These are phyloP conservation scores for Castanea sativa DNA, from an alignment of 306 rosid species.

Conservation along the genomic window DNA sequence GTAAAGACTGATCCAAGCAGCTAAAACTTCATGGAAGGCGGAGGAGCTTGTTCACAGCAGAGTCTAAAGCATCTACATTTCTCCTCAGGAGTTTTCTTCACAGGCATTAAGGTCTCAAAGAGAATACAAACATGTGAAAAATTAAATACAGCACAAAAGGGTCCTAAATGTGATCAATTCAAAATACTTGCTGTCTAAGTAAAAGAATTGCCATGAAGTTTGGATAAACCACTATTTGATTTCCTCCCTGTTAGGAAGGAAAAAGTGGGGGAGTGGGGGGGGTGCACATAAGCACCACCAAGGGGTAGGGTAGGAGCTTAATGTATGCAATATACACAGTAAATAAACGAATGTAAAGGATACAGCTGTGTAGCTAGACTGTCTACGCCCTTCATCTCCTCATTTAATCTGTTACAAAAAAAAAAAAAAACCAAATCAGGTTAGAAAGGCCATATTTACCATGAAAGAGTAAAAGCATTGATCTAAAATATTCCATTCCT, in stretches of 20 bases:
- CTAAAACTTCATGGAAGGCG: slow-evolving; percentile 48
- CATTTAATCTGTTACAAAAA: slow-evolving; percentile 60
- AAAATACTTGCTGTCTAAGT: neutral
- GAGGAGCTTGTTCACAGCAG: slow-evolving; percentile 72
- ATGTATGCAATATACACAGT: neutral
- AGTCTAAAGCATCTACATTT: slow-evolving; percentile 72
- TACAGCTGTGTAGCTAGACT: slow-evolving; percentile 71
- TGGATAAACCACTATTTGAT: neutral
- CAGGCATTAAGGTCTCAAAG: slow-evolving; percentile 48
- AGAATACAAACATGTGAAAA: slow-evolving; percentile 3
- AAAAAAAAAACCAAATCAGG: neutral
- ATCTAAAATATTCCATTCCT: neutral
- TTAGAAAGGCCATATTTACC: slow-evolving; percentile 4
- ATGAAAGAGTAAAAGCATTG: neutral
- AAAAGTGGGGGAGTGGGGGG: neutral
- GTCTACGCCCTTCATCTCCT: slow-evolving; percentile 78
- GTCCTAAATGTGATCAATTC: neutral
- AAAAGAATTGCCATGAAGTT: neutral
- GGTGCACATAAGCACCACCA: slow-evolving; percentile 1
- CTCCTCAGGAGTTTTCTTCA: slow-evolving; percentile 64
- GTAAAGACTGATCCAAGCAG: neutral
- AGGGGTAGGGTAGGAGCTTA: neutral
- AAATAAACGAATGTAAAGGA: slow-evolving; percentile 31
- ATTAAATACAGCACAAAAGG: neutral
- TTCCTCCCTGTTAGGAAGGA: neutral